Base-by-base conservation (phyloP, 1,284 basidiomycete genomes). In the Prillingera fragicola region DNA sequence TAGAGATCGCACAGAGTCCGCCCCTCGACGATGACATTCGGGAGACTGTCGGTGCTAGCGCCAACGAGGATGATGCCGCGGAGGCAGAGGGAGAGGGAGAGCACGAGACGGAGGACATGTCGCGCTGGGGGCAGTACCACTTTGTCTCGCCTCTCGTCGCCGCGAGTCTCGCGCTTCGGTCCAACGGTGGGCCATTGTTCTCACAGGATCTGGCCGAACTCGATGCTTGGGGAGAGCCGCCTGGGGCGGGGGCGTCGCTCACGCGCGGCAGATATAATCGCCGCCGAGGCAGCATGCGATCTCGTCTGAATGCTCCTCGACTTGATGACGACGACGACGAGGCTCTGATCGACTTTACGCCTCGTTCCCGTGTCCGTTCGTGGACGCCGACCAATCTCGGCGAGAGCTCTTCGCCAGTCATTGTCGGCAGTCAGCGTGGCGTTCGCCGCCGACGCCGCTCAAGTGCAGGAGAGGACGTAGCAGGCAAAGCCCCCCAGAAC, bases 51-150 rank as follows among this genome's bases (percentile, higher is more conserved):
- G n/a, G n/a, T n/a, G n/a, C n/a, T n/a, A n/a, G n/a, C n/a, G 82
- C 82, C 10, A 86, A 89, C 83, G 87, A 87, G 58, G 80, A 49
- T 37, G 44, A 41, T 12, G 52, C 49, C 22, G 40, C 48, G 6
- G 55, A 48, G 14, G 54, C 47, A 38, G 25, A 70, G 23, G 66
- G 63, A 34, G 62, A 49, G 68, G 78, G 75, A 52, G 80, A 37
- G 8, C 21, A 37, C 23, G 17, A 24, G 10, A 9, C n/a, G 14
- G 32, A 33, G 8, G 9, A 9, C 9, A 10, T 18, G 9, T 8
- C 8, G 32, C n/a, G 14, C 12, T 33, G n/a, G n/a, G n/a, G n/a
- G n/a, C n/a, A n/a, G n/a, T n/a, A n/a, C n/a, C n/a, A n/a, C n/a
- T n/a, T n/a, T n/a, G n/a, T n/a, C n/a, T n/a, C n/a, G n/a, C n/a